Conservation (phyloP, 495 filamentous ascomycete genomes). For the Daldinia caldariorum region DNA sequence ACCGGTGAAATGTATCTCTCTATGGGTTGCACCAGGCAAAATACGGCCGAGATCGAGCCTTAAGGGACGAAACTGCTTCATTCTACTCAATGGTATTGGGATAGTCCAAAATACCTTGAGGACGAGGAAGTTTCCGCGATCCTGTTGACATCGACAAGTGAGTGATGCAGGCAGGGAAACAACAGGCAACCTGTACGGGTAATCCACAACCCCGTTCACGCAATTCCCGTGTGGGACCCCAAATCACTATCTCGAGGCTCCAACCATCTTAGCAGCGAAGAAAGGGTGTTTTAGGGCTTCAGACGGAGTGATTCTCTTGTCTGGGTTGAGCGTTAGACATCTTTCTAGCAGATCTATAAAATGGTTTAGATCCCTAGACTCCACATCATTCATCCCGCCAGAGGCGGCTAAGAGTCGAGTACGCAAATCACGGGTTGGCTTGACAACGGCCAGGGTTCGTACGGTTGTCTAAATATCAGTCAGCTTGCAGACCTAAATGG, state of each 20-base stretch:
- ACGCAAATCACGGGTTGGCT: constrained; percentile 83
- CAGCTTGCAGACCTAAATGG: constrained; percentile 9
- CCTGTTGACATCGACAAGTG: neutral
- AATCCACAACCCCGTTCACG: neutral
- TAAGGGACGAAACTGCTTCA: neutral
- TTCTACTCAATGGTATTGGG: constrained; percentile 1
- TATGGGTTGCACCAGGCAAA: neutral
- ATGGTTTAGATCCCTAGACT: constrained; percentile 78
- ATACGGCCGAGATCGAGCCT: neutral
- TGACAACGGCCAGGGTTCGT: constrained; percentile 75
- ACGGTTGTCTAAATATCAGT: constrained; percentile 65
- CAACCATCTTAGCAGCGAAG: constrained; percentile 50
- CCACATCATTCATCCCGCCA: constrained; percentile 75
- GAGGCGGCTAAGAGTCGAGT: constrained; percentile 78
- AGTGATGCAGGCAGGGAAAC: neutral
- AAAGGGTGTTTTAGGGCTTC: constrained; percentile 93
- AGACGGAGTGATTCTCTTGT: constrained; percentile 84
- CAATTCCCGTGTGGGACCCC: neutral
- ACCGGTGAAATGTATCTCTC: neutral
- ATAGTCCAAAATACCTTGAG: constrained; percentile 7
- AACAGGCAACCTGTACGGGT: neutral
- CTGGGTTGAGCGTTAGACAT: constrained; percentile 90
- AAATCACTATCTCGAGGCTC: constrained; percentile 34
- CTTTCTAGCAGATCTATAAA: constrained; percentile 89
- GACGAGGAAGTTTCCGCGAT: neutral